A percentile compares a stretch with the other conserved stretches of the same genome.
These are phyloP conservation scores for Ophioceras dolichostomum DNA, from an alignment of 2,329 filamentous ascomycete genomes.

Conservation along the genomic window DNA sequence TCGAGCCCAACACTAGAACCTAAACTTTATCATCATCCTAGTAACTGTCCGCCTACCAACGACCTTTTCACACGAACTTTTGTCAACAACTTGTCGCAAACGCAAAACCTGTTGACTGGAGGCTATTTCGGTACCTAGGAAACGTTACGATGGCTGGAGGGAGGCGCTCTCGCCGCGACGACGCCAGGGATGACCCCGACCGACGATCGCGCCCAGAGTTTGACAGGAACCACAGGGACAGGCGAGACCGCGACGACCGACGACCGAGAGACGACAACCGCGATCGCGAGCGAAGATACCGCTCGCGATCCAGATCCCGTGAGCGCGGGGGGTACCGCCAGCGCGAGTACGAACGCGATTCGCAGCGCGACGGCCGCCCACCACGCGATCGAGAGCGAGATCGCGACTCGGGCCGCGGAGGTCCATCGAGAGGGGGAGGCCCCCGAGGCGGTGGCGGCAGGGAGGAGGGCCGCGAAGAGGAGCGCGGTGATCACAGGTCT, in stretches of 20 bases:
- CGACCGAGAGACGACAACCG: constrained; percentile 5
- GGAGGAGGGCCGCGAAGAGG: background rate
- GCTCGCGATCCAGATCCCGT: constrained; percentile 5
- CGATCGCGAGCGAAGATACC: constrained; percentile 4
- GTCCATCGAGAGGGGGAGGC: background rate
- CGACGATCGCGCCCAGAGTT: background rate
- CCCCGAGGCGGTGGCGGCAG: background rate
- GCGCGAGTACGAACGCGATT: background rate
- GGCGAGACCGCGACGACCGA: constrained; percentile 1
- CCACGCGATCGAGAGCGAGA: constrained; percentile 4
- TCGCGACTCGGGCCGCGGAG: constrained; percentile 2
- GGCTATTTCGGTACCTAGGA: too few species aligned
- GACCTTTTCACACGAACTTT: too few species aligned
- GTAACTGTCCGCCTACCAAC: too few species aligned
- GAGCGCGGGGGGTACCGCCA: background rate
- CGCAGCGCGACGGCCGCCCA: constrained; percentile 3
- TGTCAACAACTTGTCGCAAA: too few species aligned
- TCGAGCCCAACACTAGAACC: too few species aligned
- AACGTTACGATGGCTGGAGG: constrained; percentile 3
- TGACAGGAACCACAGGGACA: constrained; percentile 2
- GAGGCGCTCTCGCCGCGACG: constrained; percentile 7
- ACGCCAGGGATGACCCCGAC: constrained; percentile 4
- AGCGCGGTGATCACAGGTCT: background rate
- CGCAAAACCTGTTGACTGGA: too few species aligned
- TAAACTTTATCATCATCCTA: too few species aligned